phyloP scores from a whole-genome alignment of 441 rosid species.

The Gossypium gossypioides region DNA sequence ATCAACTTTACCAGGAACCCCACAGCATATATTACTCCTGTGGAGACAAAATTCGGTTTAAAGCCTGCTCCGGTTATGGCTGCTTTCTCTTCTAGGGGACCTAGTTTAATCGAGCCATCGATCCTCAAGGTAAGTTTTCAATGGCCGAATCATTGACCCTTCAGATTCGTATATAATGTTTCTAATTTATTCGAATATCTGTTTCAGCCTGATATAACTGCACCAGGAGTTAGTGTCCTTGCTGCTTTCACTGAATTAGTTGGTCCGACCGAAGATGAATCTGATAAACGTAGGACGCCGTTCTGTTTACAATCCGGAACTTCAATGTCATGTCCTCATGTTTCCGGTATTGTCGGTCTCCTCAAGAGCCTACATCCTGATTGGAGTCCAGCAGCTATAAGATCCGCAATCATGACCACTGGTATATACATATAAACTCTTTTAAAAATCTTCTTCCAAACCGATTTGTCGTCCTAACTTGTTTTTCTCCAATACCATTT shows the following conservation, averaged over 20 bases:
- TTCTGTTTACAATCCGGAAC: constrained; percentile 36
- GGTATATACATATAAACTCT: constrained; percentile 12
- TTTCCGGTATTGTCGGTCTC: constrained; percentile 46
- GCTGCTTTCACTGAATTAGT: constrained; percentile 38
- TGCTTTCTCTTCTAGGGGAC: constrained; percentile 48
- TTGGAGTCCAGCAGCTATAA: constrained; percentile 52
- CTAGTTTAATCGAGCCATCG: constrained; percentile 35
- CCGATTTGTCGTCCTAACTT: not conserved
- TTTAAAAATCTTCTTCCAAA: not conserved
- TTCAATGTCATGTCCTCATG: constrained; percentile 61
- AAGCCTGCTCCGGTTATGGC: constrained; percentile 33
- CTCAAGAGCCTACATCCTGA: constrained; percentile 37
- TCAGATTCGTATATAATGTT: not conserved
- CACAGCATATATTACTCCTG: constrained; percentile 27
- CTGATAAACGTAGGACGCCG: constrained; percentile 23
- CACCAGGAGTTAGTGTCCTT: constrained; percentile 44
- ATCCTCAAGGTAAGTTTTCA: constrained; percentile 36
- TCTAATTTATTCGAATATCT: not conserved
- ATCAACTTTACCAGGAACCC: constrained; percentile 40
- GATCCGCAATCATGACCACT: constrained; percentile 52
- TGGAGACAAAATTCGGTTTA: constrained; percentile 28
- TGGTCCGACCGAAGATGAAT: constrained; percentile 12
- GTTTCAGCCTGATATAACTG: constrained; percentile 48
- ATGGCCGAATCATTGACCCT: not conserved
- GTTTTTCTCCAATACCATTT: not conserved